These are phyloP conservation scores for Neurospora sp. DNA, from an alignment of 495 filamentous ascomycete species.

Conservation along the genomic window DNA sequence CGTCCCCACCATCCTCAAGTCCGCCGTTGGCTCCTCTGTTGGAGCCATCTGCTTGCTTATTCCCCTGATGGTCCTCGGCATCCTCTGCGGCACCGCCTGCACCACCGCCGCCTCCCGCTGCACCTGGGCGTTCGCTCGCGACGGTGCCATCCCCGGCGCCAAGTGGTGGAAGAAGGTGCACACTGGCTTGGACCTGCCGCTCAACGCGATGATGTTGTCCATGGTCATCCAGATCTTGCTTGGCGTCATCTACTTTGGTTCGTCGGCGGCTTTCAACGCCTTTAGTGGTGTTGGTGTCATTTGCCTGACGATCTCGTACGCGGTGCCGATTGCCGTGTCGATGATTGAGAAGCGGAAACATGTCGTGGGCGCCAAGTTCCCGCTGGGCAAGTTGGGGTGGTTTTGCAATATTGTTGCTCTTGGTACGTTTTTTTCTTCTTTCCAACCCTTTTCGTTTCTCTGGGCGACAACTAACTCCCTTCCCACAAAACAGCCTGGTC, in stretches of 20 bases:
- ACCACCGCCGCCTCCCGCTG: slow-evolving; percentile 49
- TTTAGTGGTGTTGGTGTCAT: slow-evolving; percentile 57
- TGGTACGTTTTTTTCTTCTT: slow-evolving; percentile 27
- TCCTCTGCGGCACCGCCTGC: slow-evolving; percentile 54
- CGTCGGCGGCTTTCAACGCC: slow-evolving; percentile 43
- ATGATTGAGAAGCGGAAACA: slow-evolving; percentile 40
- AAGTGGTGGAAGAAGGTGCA: slow-evolving; percentile 40
- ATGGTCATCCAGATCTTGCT: slow-evolving; percentile 36
- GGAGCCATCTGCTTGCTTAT: slow-evolving; percentile 38
- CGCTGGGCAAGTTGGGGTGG: slow-evolving; percentile 44
- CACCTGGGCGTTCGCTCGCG: slow-evolving; percentile 52
- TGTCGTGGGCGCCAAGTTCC: slow-evolving; percentile 45
- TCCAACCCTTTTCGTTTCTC: neutral
- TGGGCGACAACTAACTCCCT: no score
- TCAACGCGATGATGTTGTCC: slow-evolving; percentile 43
- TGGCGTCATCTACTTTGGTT: slow-evolving; percentile 45
- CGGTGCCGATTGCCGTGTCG: slow-evolving; percentile 46
- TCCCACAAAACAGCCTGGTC: slow-evolving; percentile 48
- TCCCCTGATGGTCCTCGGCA: slow-evolving; percentile 36
- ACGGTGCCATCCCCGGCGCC: slow-evolving; percentile 47
- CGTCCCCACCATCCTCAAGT: slow-evolving; percentile 35
- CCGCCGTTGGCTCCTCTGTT: slow-evolving; percentile 33
- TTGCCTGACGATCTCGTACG: slow-evolving; percentile 47
- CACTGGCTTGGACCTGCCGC: slow-evolving; percentile 34
- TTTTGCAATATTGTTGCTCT: slow-evolving; percentile 46